Conservation (phyloP, 257 asterid species). For the Solanum clarkiae region DNA sequence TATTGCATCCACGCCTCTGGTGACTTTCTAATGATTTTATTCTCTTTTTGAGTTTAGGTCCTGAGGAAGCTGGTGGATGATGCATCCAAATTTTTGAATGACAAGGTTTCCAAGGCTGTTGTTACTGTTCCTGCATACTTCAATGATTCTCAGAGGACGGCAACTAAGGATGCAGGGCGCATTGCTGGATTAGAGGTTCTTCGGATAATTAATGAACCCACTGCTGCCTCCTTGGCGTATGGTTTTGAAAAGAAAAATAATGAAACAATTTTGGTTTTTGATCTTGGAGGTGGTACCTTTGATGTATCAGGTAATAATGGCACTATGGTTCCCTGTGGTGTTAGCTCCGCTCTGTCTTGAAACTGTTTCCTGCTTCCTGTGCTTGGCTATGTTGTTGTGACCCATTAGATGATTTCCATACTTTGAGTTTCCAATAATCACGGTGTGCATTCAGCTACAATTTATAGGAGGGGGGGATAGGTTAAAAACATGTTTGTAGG, state of each 20-base stretch:
- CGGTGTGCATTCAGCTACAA: neutral
- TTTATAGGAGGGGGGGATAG: neutral
- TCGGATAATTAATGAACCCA: slow-evolving; percentile 79
- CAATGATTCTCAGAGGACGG: slow-evolving; percentile 90
- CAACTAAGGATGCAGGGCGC: slow-evolving; percentile 90
- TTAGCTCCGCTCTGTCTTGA: neutral
- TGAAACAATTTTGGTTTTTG: slow-evolving; percentile 82
- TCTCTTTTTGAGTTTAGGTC: slow-evolving; percentile 31
- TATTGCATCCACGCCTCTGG: neutral
- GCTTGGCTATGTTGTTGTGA: neutral
- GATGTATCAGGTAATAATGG: slow-evolving; percentile 65
- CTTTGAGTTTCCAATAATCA: neutral
- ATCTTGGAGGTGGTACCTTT: slow-evolving; percentile 90
- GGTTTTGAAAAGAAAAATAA: slow-evolving; percentile 82
- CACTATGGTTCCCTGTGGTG: neutral
- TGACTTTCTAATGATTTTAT: neutral
- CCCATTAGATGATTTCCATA: neutral
- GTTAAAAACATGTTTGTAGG: neutral
- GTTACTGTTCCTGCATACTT: slow-evolving; percentile 92
- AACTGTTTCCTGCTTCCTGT: neutral
- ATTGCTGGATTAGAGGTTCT: slow-evolving; percentile 92
- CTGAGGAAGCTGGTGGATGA: slow-evolving; percentile 94
- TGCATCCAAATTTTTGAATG: slow-evolving; percentile 80
- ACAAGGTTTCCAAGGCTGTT: slow-evolving; percentile 91
- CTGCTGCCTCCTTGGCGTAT: slow-evolving; percentile 89